Conservation (phyloP, 371 early-diverging fungal genomes). For the Saksenaea vasiformis region DNA sequence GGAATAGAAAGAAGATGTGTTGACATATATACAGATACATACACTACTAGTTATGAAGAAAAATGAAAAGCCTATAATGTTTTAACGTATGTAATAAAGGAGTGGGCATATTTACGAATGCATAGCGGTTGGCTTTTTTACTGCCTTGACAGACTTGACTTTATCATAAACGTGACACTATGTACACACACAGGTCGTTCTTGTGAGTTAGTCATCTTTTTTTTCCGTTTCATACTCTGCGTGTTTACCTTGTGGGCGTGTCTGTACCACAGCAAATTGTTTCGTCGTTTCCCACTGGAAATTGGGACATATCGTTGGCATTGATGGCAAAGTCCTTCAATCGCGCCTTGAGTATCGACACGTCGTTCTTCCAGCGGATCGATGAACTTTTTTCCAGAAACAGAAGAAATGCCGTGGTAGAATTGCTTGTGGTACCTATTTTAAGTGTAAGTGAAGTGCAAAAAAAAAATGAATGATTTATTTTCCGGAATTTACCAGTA, state of each 20-base stretch:
- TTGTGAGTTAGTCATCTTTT: slow-evolving; percentile 1
- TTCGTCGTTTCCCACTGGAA: slow-evolving; percentile 67
- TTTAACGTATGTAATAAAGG: background rate
- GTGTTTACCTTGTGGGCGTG: slow-evolving; percentile 71
- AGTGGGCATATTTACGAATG: slow-evolving; percentile 2
- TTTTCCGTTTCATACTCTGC: background rate
- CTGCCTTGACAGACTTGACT: slow-evolving; percentile 3
- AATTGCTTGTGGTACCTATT: slow-evolving; percentile 77
- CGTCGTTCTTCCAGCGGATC: slow-evolving; percentile 67
- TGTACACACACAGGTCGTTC: background rate
- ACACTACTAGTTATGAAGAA: background rate
- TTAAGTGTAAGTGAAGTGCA: slow-evolving; percentile 2
- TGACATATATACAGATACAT: background rate
- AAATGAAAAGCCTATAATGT: background rate
- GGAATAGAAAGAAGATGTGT: background rate
- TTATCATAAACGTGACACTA: slow-evolving; percentile 2
- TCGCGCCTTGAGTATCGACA: slow-evolving; percentile 34
- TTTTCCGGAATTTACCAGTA: slow-evolving; percentile 66
- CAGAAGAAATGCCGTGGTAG: slow-evolving; percentile 80
- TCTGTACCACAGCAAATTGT: slow-evolving; percentile 78
- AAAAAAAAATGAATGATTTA: background rate
- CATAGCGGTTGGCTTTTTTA: slow-evolving; percentile 1
- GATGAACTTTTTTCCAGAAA: slow-evolving; percentile 74
- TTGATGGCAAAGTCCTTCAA: slow-evolving; percentile 83
- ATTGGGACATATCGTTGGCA: slow-evolving; percentile 78